Conservation (phyloP, 2,329 filamentous ascomycete genomes). For the Phialophora expanda region DNA sequence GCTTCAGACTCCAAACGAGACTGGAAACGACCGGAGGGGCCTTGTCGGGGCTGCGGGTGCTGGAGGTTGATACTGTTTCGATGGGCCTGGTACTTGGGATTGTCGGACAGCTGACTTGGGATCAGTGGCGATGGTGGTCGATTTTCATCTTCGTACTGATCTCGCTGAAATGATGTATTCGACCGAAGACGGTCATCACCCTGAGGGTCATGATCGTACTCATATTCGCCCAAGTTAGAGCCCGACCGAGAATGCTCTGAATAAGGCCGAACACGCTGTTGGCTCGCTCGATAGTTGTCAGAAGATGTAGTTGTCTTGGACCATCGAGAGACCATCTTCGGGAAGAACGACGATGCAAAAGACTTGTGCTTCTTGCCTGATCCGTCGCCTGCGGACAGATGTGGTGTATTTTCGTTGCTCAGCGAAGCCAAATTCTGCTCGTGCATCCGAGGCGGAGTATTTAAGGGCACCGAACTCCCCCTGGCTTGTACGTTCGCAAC, state of each 20-base stretch:
- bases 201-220: conserved; percentile 56
- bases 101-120: conserved; percentile 61
- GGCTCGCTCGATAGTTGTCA: conserved; percentile 73
- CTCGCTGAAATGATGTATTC: conserved; percentile 49
- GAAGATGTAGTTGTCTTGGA: conserved; percentile 94
- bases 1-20: conserved; percentile 66
- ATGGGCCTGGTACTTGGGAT: conserved; percentile 69
- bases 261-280: conserved; percentile 60
- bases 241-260: conserved; percentile 74
- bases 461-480: conserved; percentile 51
- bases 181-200: conserved; percentile 54
- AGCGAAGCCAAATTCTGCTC: conserved; percentile 51
- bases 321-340: conserved; percentile 85
- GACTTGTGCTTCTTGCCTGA: conserved; percentile 90
- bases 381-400: conserved; percentile 57
- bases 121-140: conserved; percentile 66
- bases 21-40: conserved; percentile 66
- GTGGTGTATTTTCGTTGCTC: conserved; percentile 81
- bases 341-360: conserved; percentile 78
- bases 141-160: conserved; percentile 46
- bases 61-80: conserved; percentile 68
- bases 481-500: conserved; percentile 45
- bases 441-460: conserved; percentile 53
- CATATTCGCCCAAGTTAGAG: conserved; percentile 73
- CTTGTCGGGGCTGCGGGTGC: conserved; percentile 68